Conservation (phyloP, 2,329 filamentous ascomycete species). For the Fusarium sp. region DNA sequence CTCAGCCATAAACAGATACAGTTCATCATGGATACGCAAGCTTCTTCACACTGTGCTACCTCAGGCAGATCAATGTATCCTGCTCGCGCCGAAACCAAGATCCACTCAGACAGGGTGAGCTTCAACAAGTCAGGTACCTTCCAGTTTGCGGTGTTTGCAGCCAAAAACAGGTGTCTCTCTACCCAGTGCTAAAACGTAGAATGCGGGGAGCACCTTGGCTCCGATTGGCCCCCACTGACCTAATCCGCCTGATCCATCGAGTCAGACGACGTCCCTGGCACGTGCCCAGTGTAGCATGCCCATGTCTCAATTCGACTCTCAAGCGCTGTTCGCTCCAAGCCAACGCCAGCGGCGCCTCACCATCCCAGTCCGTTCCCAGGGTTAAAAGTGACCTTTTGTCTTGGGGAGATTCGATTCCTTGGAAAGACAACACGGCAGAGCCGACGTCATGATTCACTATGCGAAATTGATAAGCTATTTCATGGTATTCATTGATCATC, state of each 20-base stretch:
- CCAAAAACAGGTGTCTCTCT: constrained; percentile 27
- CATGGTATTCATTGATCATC: not conserved
- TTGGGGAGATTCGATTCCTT: constrained; percentile 21
- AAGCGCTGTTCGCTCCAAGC: constrained; percentile 23
- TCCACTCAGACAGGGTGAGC: constrained; percentile 26
- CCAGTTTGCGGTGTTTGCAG: constrained; percentile 20
- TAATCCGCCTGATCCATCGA: constrained; percentile 44
- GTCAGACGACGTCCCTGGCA: constrained; percentile 46
- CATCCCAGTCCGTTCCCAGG: constrained; percentile 29
- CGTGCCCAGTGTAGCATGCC: constrained; percentile 37
- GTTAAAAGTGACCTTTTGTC: constrained; percentile 20
- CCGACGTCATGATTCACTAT: constrained; percentile 33
- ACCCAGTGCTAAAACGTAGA: constrained; percentile 34
- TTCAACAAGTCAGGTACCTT: constrained; percentile 36
- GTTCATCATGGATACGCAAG: constrained; percentile 32
- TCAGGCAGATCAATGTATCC: constrained; percentile 20
- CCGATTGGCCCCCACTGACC: constrained; percentile 40
- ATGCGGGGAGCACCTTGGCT: constrained; percentile 41
- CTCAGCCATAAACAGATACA: constrained; percentile 12
- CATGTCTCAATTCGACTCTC: constrained; percentile 32
- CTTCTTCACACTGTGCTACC: constrained; percentile 15
- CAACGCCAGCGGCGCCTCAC: constrained; percentile 31
- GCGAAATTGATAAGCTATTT: constrained; percentile 9
- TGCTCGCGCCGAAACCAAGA: constrained; percentile 13
- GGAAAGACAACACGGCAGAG: constrained; percentile 17